phyloP scores from a whole-genome alignment of 805 yeast genomes.

The Saccharomycopsis guyanensis region DNA sequence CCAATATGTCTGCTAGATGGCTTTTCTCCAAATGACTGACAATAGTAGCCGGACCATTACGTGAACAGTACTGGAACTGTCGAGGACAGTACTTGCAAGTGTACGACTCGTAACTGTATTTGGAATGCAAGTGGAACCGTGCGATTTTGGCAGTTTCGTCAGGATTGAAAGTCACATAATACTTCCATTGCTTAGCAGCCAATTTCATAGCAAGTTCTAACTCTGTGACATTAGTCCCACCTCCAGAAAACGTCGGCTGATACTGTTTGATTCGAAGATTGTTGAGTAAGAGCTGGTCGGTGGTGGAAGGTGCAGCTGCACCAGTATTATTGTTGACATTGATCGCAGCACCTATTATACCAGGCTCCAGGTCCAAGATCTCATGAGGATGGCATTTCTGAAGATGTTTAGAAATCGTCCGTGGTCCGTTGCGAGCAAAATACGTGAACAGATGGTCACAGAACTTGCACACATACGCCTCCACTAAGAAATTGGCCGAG shows the following conservation, averaged over 20 bases:
- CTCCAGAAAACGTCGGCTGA: background rate
- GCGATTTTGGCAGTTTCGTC: constrained; percentile 3
- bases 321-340: background rate
- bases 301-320: background rate
- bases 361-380: background rate
- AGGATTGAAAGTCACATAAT: constrained; percentile 8
- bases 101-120: constrained; percentile 1
- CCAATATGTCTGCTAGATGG: constrained; percentile 13
- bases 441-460: constrained; percentile 19
- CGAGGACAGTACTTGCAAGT: constrained; percentile 18
- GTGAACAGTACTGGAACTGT: constrained; percentile 16
- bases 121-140: background rate
- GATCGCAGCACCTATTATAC: background rate
- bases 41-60: constrained; percentile 20
- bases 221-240: constrained; percentile 3
- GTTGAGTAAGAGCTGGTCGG: background rate
- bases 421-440: constrained; percentile 19
- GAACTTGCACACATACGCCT: constrained; percentile 19
- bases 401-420: constrained; percentile 18
- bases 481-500: constrained; percentile 2
- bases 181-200: constrained; percentile 18
- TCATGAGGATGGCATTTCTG: constrained; percentile 8
- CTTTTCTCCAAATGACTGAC: constrained; percentile 20
- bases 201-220: constrained; percentile 13
- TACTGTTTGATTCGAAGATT: background rate